Conservation (phyloP, 2,329 filamentous ascomycete species). For the Ceratocystis destructans region DNA sequence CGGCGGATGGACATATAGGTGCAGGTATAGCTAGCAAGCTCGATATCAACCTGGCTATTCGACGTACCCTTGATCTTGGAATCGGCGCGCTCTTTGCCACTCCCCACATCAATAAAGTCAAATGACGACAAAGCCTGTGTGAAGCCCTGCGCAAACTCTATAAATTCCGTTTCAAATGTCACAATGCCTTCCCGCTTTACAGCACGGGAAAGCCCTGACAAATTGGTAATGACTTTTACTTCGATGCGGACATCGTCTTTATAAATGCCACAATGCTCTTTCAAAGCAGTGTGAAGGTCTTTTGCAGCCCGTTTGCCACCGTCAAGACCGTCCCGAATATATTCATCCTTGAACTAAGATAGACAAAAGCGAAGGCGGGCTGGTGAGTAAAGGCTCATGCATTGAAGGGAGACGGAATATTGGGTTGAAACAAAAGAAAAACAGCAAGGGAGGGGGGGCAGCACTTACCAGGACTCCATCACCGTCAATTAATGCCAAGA, state of each 20-base stretch:
- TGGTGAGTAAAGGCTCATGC: no score
- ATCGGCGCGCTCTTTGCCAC: conserved; percentile 44
- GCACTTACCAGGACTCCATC: conserved; percentile 43
- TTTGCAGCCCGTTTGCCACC: conserved; percentile 41
- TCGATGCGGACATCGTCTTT: conserved; percentile 39
- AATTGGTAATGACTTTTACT: conserved; percentile 43
- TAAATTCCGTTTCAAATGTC: conserved; percentile 33
- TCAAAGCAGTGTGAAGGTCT: conserved; percentile 36
- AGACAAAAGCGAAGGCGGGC: conserved; percentile 9
- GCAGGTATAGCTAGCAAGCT: not conserved
- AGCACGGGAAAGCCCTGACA: conserved; percentile 36
- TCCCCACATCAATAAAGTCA: conserved; percentile 50
- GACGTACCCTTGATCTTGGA: conserved; percentile 45
- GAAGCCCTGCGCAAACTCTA: conserved; percentile 46
- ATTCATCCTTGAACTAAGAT: conserved; percentile 42
- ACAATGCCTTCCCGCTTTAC: conserved; percentile 37
- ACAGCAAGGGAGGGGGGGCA: not conserved
- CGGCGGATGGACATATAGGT: not conserved
- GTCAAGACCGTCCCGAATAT: conserved; percentile 40
- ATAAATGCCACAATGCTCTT: conserved; percentile 33
- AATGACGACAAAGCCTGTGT: conserved; percentile 45
- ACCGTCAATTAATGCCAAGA: conserved; percentile 48
- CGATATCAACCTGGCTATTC: no score
- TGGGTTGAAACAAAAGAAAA: no score
- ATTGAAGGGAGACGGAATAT: no score